phyloP scores from a whole-genome alignment of 2,329 filamentous ascomycete species.

The Helotiales sp. region DNA sequence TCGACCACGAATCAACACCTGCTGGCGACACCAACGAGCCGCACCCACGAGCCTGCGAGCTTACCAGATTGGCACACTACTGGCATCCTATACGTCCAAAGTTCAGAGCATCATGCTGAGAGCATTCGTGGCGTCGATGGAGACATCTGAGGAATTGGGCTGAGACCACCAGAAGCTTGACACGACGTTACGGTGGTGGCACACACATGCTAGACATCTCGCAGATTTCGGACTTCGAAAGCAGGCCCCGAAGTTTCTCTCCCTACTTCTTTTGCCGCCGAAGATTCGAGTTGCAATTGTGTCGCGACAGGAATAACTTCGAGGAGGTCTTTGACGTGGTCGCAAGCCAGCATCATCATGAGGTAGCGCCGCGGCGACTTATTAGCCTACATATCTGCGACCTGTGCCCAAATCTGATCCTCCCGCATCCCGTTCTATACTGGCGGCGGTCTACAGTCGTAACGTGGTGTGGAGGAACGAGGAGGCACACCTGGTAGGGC shows the following conservation, averaged over 20 bases:
- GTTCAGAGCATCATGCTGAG: background rate
- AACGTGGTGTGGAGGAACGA: background rate
- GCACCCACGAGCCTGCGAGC: background rate
- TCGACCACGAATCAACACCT: background rate
- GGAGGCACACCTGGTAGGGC: background rate
- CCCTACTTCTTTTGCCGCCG: background rate
- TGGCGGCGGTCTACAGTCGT: background rate
- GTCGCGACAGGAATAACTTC: background rate
- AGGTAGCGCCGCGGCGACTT: background rate
- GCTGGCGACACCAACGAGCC: background rate
- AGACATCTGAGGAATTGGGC: background rate
- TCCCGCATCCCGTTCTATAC: background rate
- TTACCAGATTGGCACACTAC: background rate
- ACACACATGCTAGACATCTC: no score
- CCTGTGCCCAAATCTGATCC: background rate
- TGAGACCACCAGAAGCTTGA: background rate
- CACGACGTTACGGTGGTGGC: no score
- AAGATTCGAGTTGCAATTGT: background rate
- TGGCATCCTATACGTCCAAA: background rate
- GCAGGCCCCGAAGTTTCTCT: no score
- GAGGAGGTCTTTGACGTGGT: background rate
- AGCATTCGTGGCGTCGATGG: background rate
- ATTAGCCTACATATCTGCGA: background rate
- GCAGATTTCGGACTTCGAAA: no score
- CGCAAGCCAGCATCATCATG: background rate